Evolutionary conservation across 305 asterid species (phyloP), one percentile per base, ranked within the genome.

Genomic region (Coffea humblotiana): DNA sequence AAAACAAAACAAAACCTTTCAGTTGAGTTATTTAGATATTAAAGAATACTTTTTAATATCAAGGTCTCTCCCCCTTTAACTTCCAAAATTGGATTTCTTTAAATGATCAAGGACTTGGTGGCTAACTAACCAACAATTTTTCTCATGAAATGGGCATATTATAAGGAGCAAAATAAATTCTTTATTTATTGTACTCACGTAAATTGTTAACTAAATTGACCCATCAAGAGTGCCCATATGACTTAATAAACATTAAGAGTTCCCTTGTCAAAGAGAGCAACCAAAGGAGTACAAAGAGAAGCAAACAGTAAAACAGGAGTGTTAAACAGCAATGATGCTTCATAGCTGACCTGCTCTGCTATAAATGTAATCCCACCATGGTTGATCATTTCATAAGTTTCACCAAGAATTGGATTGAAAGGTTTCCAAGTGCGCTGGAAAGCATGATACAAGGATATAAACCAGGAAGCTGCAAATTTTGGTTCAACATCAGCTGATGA

Each of bases 341-440:
- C 71, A 32, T 29, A 66, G 72, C 72, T 81, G 80, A 93, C 97
- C 91, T 93, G 97, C 88, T 93, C 97, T 61, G 97, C 87, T 56
- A 93, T 85, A 81, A 93, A 93, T 56, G 91, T 82, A 84, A 93
- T 79, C 77, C 97, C 97, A 78, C 70, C 87, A 82, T 91, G 94
- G 88, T 90, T 90, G 74, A 82, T 93, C 95, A 91, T 85, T 86
- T 93, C 97, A 86, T 88, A 93, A 35, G 97, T 93, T 87, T 93
- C 97, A 60, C 97, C 97, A 82, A 93, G 95, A 85, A 93, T 92
- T 37, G 97, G 93, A 84, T 93, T 93, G 78, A 93, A 93, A 75
- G 97, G 97, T 90, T 93, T 93, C 97, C 95, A 93, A 49, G 97
- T 86, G 49, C 97, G 95, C 83, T 91, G 97, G 84, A 79, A 87